phyloP scores from a whole-genome alignment of 495 filamentous ascomycete species.

The Penicillium macrosclerotiorum region DNA sequence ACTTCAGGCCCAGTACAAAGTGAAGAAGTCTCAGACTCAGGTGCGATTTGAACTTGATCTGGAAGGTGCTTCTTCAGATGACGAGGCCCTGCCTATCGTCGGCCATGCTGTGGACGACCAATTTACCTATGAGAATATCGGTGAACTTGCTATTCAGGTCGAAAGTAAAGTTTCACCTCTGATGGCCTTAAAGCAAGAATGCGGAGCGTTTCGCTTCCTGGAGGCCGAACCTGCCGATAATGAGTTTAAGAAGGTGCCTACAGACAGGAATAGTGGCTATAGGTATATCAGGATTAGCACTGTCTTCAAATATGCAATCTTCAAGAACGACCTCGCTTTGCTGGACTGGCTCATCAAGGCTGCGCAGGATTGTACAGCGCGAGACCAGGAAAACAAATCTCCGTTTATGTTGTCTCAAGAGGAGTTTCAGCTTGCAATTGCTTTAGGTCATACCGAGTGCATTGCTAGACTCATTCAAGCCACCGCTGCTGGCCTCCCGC shows the following conservation, averaged over 20 bases:
- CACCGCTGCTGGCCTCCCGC: constrained; percentile 61
- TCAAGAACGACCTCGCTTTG: constrained; percentile 34
- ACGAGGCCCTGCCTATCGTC: constrained; percentile 44
- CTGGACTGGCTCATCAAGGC: constrained; percentile 46
- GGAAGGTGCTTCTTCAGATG: constrained; percentile 25
- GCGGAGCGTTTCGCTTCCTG: constrained; percentile 27
- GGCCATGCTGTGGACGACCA: constrained; percentile 51
- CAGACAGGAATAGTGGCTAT: neutral
- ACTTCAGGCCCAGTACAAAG: constrained; percentile 60
- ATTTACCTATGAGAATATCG: constrained; percentile 71
- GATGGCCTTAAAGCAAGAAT: constrained; percentile 36
- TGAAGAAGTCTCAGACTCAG: constrained; percentile 34
- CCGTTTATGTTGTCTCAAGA: constrained; percentile 17
- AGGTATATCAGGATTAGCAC: neutral
- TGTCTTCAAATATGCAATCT: constrained; percentile 36
- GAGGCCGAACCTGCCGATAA: constrained; percentile 13
- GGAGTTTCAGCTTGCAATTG: constrained; percentile 41
- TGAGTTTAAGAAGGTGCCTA: neutral
- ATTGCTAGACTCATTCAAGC: constrained; percentile 49
- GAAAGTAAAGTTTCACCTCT: constrained; percentile 56
- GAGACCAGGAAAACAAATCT: constrained; percentile 14
- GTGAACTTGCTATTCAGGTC: constrained; percentile 59
- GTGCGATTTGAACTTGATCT: constrained; percentile 48
- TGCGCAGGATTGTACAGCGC: constrained; percentile 26
- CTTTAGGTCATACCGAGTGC: constrained; percentile 39